Evolutionary conservation across 371 early-diverging fungal genomes (phyloP), one percentile per base, ranked within the genome.

Genomic region (Mucor circinelloides): DNA sequence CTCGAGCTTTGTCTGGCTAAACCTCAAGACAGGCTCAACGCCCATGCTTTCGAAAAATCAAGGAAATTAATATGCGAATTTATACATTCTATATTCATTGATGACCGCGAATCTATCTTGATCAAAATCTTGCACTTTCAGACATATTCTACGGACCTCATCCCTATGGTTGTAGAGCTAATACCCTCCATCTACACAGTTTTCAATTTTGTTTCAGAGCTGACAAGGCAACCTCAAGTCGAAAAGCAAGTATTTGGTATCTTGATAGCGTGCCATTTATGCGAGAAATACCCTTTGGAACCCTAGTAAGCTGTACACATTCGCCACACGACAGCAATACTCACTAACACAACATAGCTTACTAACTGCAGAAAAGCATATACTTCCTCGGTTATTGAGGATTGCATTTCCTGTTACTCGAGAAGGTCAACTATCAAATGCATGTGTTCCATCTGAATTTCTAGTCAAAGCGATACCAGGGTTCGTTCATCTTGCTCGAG

Each of bases 101-200:
- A 88, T 52, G 83, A 83, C 63, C 73, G 82, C 23, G 79, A 80
- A 13, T 82, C 79, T 74, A 63, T 85, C 17, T 73, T 86, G n/a
- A 80, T 79, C 36, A 88, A 88, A 63, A 75, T 85, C 15, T 54
- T 88, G n/a, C 88, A 88, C 63, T 88, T 88, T 52, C 86, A 88
- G 58, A 87, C 87, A 0, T 88, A 88, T 60, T 70, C 86, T 8
- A 71, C 76, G 44, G 82, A 87, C 10, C 72, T 88, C 7, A 74
- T 88, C 21, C 87, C 86, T 0, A 73, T 78, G n/a, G 75, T 85
- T 2, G 85, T 87, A 7, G 79, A 84, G 3, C 71, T 83, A 4
- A 78, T 88, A 27, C 85, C 86, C 6, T 87, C 87, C 12, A 70
- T 86, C 36, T 86, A 85, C 58, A 83, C 84, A 23, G 83, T 84